Base-by-base conservation (phyloP, 1,284 basidiomycete species). In the Mrakiaceae sp. region DNA sequence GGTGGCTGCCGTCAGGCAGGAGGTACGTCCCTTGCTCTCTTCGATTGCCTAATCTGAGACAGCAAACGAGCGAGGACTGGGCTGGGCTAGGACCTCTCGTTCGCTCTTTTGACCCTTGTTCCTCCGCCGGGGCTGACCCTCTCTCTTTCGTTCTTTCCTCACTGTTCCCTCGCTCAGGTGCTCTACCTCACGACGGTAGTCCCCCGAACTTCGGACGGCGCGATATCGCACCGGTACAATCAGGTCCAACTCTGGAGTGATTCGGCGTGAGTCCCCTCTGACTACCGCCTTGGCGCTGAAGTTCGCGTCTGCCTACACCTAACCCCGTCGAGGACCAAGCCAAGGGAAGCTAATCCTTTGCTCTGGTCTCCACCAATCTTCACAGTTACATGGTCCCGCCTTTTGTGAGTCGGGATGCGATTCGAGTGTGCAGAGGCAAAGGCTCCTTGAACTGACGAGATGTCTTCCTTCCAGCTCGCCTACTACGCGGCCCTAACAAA, bases 341-440 rank as follows among this genome's bases (percentile, higher is more conserved):
- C 49, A 11, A 52, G 86, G 1, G 78, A 71, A 77, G 87, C 2
- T 86, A 89, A 71, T 78, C 88, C 11, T 66, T 57, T 9, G 1
- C 10, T 50, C 87, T 89, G 73, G 89, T 80, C 27, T 27, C 27
- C 27, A 27, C 27, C 27, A 27, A 27, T 27, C 27, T 27, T 27
- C 27, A 27, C 64, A 80, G 88, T 6, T 91, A 88, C 75, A 91
- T 94, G 90, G 87, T 88, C 0, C 92, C 93, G 0, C 43, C 63
- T 11, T 59, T 59, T 42, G 14, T 49, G n/a, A 14, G 9, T 40
- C 49, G 10, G 27, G 27, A 27, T 27, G 27, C 27, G 27, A 27
- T 27, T 27, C 27, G 27, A 27, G 27, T 27, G 27, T 27, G 27
- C 27, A 27, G 27, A 27, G 9, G 8, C 48, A 58, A 42, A 55